phyloP scores from a whole-genome alignment of 2,329 filamentous ascomycete species.

The Pseudopithomyces maydicus region DNA sequence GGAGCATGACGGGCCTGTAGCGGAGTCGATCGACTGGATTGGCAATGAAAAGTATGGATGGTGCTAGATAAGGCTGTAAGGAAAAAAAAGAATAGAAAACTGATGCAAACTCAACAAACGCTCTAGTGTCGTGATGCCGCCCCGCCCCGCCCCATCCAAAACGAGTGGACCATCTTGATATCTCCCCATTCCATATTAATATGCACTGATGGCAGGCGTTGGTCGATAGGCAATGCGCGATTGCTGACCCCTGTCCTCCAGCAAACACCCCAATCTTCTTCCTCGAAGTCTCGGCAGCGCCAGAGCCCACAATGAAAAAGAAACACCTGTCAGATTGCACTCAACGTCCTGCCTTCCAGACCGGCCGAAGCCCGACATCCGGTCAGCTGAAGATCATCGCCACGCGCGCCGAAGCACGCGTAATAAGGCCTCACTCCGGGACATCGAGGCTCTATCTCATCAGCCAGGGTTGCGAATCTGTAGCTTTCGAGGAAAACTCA shows the following conservation, averaged over 20 bases:
- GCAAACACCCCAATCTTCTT: constrained; percentile 30
- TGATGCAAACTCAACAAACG: too few relatives aligned
- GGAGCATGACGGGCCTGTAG: constrained; percentile 48
- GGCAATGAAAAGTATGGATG: constrained; percentile 79
- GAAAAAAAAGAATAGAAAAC: background rate
- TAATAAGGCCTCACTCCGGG: constrained; percentile 81
- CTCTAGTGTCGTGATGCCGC: too few relatives aligned
- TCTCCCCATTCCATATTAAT: too few relatives aligned
- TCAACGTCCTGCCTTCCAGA: constrained; percentile 78
- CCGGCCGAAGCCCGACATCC: constrained; percentile 76
- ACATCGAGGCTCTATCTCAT: constrained; percentile 83
- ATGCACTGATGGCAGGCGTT: background rate
- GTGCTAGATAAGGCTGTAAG: constrained; percentile 58
- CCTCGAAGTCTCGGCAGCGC: constrained; percentile 37
- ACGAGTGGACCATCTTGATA: background rate
- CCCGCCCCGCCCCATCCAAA: too few relatives aligned
- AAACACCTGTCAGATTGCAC: constrained; percentile 82
- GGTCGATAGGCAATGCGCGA: background rate
- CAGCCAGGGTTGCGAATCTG: constrained; percentile 89
- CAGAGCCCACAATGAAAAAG: constrained; percentile 42
- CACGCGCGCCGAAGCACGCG: constrained; percentile 78
- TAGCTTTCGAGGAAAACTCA: constrained; percentile 92
- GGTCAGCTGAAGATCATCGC: constrained; percentile 92
- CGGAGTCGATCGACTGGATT: constrained; percentile 69
- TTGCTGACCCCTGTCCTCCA: too few relatives aligned